Evolutionary conservation across 2,329 filamentous ascomycete species (phyloP).

Genomic region (Proliferodiscus dingleyae): DNA sequence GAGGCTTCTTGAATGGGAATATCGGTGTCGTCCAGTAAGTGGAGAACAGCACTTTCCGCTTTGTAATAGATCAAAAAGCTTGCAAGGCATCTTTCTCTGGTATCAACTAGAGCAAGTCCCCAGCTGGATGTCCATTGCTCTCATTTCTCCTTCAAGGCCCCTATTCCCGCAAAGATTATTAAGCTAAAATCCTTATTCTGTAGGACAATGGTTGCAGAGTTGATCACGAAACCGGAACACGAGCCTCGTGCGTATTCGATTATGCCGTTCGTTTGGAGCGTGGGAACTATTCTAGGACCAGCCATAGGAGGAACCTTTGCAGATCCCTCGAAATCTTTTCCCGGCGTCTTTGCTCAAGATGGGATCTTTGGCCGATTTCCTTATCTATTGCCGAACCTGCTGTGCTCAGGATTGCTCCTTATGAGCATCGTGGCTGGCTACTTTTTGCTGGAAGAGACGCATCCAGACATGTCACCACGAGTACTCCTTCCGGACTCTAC

Average conservation of each 20-base stretch:
- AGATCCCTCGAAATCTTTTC: slow-evolving; percentile 70
- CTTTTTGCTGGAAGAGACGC: slow-evolving; percentile 79
- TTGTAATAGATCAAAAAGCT: too few relatives aligned
- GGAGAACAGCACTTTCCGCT: background rate
- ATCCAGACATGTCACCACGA: slow-evolving; percentile 70
- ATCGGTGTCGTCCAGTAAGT: slow-evolving; percentile 65
- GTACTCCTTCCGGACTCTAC: slow-evolving; percentile 43
- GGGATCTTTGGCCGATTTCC: slow-evolving; percentile 75
- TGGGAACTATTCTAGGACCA: slow-evolving; percentile 84
- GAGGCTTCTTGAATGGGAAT: slow-evolving; percentile 84
- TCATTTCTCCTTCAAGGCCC: too few relatives aligned
- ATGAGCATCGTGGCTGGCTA: slow-evolving; percentile 78
- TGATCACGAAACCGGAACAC: slow-evolving; percentile 78
- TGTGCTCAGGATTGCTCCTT: slow-evolving; percentile 71
- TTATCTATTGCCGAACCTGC: slow-evolving; percentile 82
- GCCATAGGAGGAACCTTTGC: slow-evolving; percentile 85
- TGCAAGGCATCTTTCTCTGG: background rate
- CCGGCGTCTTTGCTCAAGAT: slow-evolving; percentile 59
- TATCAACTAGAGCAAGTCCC: background rate
- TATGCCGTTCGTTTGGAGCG: slow-evolving; percentile 92
- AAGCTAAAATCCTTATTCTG: background rate
- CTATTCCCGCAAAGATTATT: too few relatives aligned
- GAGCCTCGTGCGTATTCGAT: slow-evolving; percentile 84
- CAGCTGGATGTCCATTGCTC: too few relatives aligned
- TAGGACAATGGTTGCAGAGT: slow-evolving; percentile 87